Evolutionary conservation across 2,329 filamentous ascomycete genomes (phyloP), one percentile per base, ranked within the genome.

Genomic region (Plectosphaerella sp.): DNA sequence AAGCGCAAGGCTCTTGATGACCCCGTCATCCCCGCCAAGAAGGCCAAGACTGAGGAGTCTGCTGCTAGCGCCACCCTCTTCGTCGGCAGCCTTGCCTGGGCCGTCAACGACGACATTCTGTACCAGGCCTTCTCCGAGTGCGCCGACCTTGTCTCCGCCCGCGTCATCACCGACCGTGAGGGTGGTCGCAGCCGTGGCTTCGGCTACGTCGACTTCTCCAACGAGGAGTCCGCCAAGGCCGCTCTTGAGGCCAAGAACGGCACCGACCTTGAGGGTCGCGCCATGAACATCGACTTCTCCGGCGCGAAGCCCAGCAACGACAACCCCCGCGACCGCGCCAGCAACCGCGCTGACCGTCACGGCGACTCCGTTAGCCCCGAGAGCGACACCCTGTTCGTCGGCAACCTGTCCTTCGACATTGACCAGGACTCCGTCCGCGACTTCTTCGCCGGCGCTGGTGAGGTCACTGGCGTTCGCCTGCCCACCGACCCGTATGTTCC

Each of bases 41-140:
- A 88, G 78, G 72, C 75, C 66, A 88, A 88, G 79, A 79, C 77
- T 36, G 76, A 68, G 54, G 69, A 77, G 53, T 43, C 41, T 43
- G 41, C 16, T 9, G n/a, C 41, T 12, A 69, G 76, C 63, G 75
- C 76, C 59, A 96, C 91, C 64, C 84, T 97, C 50, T 97, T 96
- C 71, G 84, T 91, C 59, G 92, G 92, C 61, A 93, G 91, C 77
- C 79, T 97, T 58, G 91, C 89, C 72, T 97, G 91, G 91, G 89
- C 86, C 67, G 78, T 96, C 50, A 89, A 95, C 62, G 92, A 96
- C 71, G 84, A 91, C 58, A 83, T 83, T 74, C 84, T 97, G 58
- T 79, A 82, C 60, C 81, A 87, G 62, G 88, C 93, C 69, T 96
- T 97, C 75, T 83, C 91, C 76, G 74, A 82, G 57, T 93, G 87